phyloP scores from a whole-genome alignment of 139 green algal species.

The Coelastrella sp. region DNA sequence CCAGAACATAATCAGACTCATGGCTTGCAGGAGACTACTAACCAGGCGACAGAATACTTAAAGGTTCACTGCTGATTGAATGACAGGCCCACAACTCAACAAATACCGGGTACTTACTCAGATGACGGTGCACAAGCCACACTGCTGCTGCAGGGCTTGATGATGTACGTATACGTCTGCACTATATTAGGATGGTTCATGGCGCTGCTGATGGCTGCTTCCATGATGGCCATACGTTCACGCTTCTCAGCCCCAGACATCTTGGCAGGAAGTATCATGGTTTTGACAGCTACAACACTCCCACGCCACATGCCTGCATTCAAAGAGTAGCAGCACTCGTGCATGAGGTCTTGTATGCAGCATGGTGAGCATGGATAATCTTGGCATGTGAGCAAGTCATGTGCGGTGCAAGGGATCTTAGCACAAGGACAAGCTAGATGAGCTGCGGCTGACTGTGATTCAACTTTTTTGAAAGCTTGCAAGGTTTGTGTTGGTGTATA shows the following conservation, averaged over 20 bases:
- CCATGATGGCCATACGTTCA: conserved; percentile 56
- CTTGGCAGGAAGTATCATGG: conserved; percentile 60
- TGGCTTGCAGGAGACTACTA: too few species aligned
- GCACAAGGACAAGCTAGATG: too few species aligned
- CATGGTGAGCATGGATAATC: not conserved
- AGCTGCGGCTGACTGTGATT: too few species aligned
- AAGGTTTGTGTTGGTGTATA: too few species aligned
- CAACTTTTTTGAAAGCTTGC: too few species aligned
- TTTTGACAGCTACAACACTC: conserved; percentile 58
- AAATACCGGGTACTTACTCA: not conserved
- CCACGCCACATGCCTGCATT: conserved; percentile 53
- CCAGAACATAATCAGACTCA: too few species aligned
- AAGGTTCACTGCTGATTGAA: not conserved
- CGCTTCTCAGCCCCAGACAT: conserved; percentile 56
- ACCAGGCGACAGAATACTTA: too few species aligned
- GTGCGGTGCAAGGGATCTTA: not conserved
- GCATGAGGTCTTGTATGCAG: not conserved
- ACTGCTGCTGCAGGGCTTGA: conserved; percentile 15
- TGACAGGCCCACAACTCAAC: not conserved
- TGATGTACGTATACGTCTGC: conserved; percentile 49
- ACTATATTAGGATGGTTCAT: conserved; percentile 29
- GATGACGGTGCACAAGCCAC: not conserved
- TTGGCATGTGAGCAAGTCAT: not conserved
- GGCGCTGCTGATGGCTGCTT: conserved; percentile 53
- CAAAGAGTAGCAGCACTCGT: not conserved